Conservation (phyloP, 208 protist genomes). For the Leishmania braziliensis region DNA sequence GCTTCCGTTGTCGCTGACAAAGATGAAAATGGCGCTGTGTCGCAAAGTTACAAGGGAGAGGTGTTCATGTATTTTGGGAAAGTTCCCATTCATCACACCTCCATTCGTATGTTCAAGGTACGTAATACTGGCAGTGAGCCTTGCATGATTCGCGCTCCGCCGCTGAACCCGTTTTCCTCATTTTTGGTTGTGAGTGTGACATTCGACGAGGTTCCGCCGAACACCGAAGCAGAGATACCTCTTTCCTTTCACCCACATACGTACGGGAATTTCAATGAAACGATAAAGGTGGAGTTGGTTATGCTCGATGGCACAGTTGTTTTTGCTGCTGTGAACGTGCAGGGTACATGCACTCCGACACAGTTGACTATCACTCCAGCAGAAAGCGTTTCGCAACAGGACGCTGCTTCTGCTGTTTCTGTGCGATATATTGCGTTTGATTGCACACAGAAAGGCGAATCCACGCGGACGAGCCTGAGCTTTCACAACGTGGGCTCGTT, state of each 20-base stretch:
- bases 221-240: constrained; percentile 38
- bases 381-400: constrained; percentile 4
- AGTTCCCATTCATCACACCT: constrained; percentile 53
- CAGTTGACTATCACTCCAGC: constrained; percentile 51
- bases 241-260: constrained; percentile 63
- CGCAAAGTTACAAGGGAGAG: constrained; percentile 8
- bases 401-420: constrained; percentile 28
- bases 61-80: constrained; percentile 60
- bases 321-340: constrained; percentile 34
- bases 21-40: not conserved
- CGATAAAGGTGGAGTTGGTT: constrained; percentile 40
- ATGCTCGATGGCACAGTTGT: not conserved
- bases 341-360: constrained; percentile 54
- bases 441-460: constrained; percentile 36
- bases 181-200: constrained; percentile 59
- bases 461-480: constrained; percentile 13
- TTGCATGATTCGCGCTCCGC: constrained; percentile 45
- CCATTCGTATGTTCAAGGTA: constrained; percentile 45
- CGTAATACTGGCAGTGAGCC: constrained; percentile 35
- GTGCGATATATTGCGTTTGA: constrained; percentile 31
- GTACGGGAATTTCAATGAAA: constrained; percentile 57
- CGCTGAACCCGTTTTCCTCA: constrained; percentile 55
- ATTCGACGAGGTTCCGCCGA: constrained; percentile 24
- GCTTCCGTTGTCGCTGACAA: not conserved
- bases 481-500: constrained; percentile 66